A percentile compares a stretch with the other conserved stretches of the same genome.
phyloP scores from a whole-genome alignment of 495 filamentous ascomycete genomes.

The Ramalina intermedia region DNA sequence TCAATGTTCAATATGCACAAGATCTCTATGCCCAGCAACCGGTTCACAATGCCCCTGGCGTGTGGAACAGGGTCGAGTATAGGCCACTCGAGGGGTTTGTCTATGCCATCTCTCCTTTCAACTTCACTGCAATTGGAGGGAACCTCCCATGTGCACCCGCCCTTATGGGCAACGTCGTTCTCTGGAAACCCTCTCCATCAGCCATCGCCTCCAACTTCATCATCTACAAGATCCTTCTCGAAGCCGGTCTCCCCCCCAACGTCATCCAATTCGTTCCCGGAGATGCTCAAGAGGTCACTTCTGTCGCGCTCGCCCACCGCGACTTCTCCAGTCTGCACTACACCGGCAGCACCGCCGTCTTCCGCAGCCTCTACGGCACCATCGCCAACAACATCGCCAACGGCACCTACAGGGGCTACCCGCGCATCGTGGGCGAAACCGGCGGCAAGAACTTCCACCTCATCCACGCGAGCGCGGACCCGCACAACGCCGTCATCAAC shows the following conservation, averaged over 20 bases:
- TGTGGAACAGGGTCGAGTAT: constrained; percentile 77
- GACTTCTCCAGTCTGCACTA: constrained; percentile 69
- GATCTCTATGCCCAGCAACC: constrained; percentile 79
- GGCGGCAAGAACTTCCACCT: constrained; percentile 91
- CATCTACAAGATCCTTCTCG: constrained; percentile 72
- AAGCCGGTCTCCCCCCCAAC: constrained; percentile 64
- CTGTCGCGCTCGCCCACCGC: constrained; percentile 48
- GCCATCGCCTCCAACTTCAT: constrained; percentile 62
- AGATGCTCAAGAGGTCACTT: constrained; percentile 58
- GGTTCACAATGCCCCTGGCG: constrained; percentile 51
- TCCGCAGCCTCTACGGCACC: constrained; percentile 56
- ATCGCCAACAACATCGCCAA: constrained; percentile 57
- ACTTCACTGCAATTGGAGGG: constrained; percentile 76
- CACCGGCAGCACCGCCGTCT: constrained; percentile 68
- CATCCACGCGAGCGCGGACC: constrained; percentile 57
- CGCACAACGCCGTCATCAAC: constrained; percentile 61
- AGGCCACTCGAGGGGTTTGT: constrained; percentile 77
- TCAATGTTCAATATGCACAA: constrained; percentile 80
- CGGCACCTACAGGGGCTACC: constrained; percentile 57
- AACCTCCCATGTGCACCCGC: constrained; percentile 62
- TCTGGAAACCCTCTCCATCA: constrained; percentile 78
- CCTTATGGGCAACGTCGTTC: constrained; percentile 70
- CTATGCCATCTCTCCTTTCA: constrained; percentile 76
- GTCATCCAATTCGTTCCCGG: constrained; percentile 78
- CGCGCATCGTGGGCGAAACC: constrained; percentile 73